Conservation (phyloP, 371 early-diverging fungal genomes). For the Syncephalastrum contaminatum region DNA sequence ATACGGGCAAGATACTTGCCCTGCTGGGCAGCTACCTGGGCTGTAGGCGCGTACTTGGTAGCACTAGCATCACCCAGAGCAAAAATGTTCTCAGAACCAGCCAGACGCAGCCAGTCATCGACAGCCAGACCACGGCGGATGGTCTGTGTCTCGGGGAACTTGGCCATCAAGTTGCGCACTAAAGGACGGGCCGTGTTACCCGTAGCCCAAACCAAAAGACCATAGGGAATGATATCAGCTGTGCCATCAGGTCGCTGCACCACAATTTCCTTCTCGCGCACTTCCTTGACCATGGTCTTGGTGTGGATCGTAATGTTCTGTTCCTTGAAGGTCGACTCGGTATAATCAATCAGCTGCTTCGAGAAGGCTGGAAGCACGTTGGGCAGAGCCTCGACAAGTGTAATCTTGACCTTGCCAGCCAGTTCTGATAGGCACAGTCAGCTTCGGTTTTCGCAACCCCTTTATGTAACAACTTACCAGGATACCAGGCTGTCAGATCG, state of each 20-base stretch:
- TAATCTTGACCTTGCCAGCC: constrained; percentile 84
- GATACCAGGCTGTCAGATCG: constrained; percentile 85
- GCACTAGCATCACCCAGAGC: constrained; percentile 89
- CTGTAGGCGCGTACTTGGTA: constrained; percentile 86
- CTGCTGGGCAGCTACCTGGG: constrained; percentile 92
- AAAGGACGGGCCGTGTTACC: constrained; percentile 90
- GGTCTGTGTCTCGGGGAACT: constrained; percentile 69
- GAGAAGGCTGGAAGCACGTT: constrained; percentile 89
- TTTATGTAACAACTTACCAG: constrained; percentile 39
- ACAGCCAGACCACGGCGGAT: constrained; percentile 81
- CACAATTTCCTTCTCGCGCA: constrained; percentile 75
- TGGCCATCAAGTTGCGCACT: constrained; percentile 70
- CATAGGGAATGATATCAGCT: constrained; percentile 75
- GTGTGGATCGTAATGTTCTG: constrained; percentile 84
- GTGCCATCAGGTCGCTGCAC: constrained; percentile 74
- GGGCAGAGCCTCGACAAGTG: constrained; percentile 85
- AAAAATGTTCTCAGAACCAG: constrained; percentile 75
- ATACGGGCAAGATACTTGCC: constrained; percentile 81
- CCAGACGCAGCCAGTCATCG: constrained; percentile 80
- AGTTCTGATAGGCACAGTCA: constrained; percentile 37
- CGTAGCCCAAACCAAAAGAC: constrained; percentile 92
- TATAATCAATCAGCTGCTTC: constrained; percentile 86
- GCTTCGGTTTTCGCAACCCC: background rate
- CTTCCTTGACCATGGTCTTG: constrained; percentile 90
- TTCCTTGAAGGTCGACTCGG: constrained; percentile 84